Evolutionary conservation across 192 early-diverging fungal species (phyloP).

Genomic region (Coemansia pectinata): DNA sequence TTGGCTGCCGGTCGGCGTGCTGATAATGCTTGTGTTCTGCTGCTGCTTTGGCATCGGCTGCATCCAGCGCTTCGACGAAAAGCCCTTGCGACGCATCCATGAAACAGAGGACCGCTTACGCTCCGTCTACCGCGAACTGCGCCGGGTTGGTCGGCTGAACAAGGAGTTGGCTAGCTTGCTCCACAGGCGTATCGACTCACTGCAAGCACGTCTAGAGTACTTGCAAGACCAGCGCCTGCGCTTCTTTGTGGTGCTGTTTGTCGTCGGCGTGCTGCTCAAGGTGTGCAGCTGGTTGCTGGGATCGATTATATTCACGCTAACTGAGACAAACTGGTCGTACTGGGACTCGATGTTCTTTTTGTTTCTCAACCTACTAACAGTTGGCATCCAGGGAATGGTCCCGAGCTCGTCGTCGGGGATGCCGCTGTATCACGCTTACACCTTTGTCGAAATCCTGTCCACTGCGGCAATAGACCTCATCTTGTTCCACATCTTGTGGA

Average conservation of each 20-base stretch:
- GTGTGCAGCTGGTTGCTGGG: slow-evolving; percentile 40
- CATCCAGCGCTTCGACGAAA: slow-evolving; percentile 51
- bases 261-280: slow-evolving; percentile 39
- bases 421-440: slow-evolving; percentile 45
- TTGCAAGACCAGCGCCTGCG: slow-evolving; percentile 33
- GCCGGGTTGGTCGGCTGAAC: slow-evolving; percentile 14
- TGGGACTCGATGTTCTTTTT: slow-evolving; percentile 54
- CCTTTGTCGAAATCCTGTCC: slow-evolving; percentile 43
- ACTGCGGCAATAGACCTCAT: slow-evolving; percentile 44
- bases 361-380: slow-evolving; percentile 50
- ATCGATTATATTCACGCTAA: slow-evolving; percentile 43
- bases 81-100: slow-evolving; percentile 40
- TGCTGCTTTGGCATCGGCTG: slow-evolving; percentile 48
- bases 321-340: slow-evolving; percentile 50
- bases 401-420: slow-evolving; percentile 38
- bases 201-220: slow-evolving; percentile 17
- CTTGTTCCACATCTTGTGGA: slow-evolving; percentile 44
- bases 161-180: slow-evolving; percentile 17
- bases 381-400: slow-evolving; percentile 48
- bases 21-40: slow-evolving; percentile 52
- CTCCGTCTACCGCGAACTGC: slow-evolving; percentile 30
- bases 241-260: slow-evolving; percentile 39
- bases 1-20: slow-evolving; percentile 54
- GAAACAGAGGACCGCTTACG: slow-evolving; percentile 35
- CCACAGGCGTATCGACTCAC: slow-evolving; percentile 19